Evolutionary conservation across 495 filamentous ascomycete genomes (phyloP), one percentile per base, ranked within the genome.

Genomic region (Aspergillus olivimuriae): DNA sequence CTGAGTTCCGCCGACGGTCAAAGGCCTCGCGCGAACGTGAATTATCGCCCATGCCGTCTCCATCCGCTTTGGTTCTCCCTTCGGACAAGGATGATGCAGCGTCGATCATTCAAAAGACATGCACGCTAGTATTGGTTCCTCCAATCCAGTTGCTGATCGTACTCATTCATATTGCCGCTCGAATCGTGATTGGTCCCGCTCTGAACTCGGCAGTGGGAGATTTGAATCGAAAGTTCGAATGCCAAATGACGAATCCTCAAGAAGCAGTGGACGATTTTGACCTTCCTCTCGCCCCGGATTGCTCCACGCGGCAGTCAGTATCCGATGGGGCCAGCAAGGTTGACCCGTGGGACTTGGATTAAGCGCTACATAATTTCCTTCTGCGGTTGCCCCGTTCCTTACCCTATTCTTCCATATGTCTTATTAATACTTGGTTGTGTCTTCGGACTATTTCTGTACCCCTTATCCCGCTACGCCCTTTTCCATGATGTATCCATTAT

Each of bases 121-220:
- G 78, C 56, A 77, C 84, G 15, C 70, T 92, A 3, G 68, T 94
- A 1, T 64, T 94, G 19, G 76, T 83, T 1, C 87, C 88, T 6
- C 87, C 89, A 0, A 74, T 81, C 17, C 77, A 86, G 46, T 73
- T 95, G 6, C 72, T 94, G 26, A 71, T 78, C 6, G 63, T 92
- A 31, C 86, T 95, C 70, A 72, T 95, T 6, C 78, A 78, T 39
- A 84, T 95, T 21, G 86, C 89, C 2, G 80, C 84, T 0, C 78
- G 76, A 28, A 86, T 94, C 47, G 74, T 78, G 0, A 76, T 81
- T 16, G 84, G 81, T 4, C 62, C 66, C 2, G 53, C 47, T 20
- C 33, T 52, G 32, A 60, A 49, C 28, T 48, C 56, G 11, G 43
- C 54, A 5, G 23, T 44, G 8, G 46, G 44, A 3, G 50, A 53